Conservation (phyloP, 2,329 filamentous ascomycete genomes). For the Botrytis fabae region DNA sequence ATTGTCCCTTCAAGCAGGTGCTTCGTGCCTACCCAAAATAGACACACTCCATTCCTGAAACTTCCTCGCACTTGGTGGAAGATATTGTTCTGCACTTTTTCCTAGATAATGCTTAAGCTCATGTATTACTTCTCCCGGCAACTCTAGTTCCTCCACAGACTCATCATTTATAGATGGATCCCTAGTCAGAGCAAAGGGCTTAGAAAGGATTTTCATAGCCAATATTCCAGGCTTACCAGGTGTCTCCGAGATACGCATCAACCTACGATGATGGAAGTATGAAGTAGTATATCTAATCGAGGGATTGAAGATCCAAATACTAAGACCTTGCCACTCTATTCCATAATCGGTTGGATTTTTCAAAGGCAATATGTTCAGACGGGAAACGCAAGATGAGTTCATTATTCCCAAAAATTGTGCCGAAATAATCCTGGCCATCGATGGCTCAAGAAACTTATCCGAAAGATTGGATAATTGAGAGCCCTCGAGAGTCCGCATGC, state of each 20-base stretch:
- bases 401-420: constrained; percentile 27
- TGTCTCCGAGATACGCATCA: neutral
- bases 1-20: neutral
- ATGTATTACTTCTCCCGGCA: constrained; percentile 53
- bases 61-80: constrained; percentile 56
- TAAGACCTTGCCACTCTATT: neutral
- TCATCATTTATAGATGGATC: constrained; percentile 28
- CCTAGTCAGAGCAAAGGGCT: constrained; percentile 22
- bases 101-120: constrained; percentile 44
- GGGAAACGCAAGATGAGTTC: constrained; percentile 21
- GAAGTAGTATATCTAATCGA: constrained; percentile 8
- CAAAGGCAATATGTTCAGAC: constrained; percentile 14
- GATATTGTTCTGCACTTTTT: constrained; percentile 47
- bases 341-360: neutral
- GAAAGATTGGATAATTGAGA: neutral
- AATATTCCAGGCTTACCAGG: constrained; percentile 16
- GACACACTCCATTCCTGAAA: constrained; percentile 70
- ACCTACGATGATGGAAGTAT: neutral
- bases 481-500: neutral
- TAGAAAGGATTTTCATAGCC: constrained; percentile 39
- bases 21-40: constrained; percentile 59
- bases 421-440: constrained; percentile 29
- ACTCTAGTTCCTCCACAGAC: constrained; percentile 55
- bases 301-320: constrained; percentile 17
- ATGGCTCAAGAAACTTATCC: constrained; percentile 17